Evolutionary conservation across 257 asterid species (phyloP), one percentile per base, ranked within the genome.

Genomic region (Henckelia pumila): DNA sequence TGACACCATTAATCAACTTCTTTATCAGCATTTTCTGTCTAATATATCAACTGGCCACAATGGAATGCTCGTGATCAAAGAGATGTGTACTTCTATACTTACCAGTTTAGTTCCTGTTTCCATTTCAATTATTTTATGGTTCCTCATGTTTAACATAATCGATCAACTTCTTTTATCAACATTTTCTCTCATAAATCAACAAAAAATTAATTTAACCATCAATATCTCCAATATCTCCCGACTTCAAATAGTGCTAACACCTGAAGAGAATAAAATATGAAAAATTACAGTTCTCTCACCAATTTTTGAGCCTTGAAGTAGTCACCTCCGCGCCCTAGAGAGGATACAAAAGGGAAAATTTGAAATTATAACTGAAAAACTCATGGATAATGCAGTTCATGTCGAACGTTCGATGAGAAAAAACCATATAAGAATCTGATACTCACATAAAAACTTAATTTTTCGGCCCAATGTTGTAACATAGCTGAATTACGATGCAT

Each of bases 261-360:
- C 66, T 55, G 59, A 50, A 17, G n/a, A 67, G 33, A 33, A 63
- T 33, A 22, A 53, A 44, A 74, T 52, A 49, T 29, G 16, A 69
- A 63, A 73, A 65, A 67, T 59, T 35, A 52, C 47, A 53, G 73
- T 25, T 9, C 60, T 68, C 81, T 72, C 77, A 94, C 99, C 99
- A 94, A 79, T 94, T 94, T 77, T 94, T 94, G 14, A 94, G 89
- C 79, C 95, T 91, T 47, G 99, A 85, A 58, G 95, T 75, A 26
- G 98, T 84, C 67, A 94, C 99, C 75, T 91, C 99, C 71, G 96
- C 88, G 68, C 99, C 99, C 99, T 94, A 62, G 67, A 64, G 66
- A 78, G 17, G 75, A 79, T 52, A 37, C 33, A 28, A 49, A 26
- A 14, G 52, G 52, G 2, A 67, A 23, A 69, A 44, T 59, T 24